Percentiles rank a stretch among this genome's conserved stretches.
phyloP scores from a whole-genome alignment of 306 rosid species.

The Vicia villosa region DNA sequence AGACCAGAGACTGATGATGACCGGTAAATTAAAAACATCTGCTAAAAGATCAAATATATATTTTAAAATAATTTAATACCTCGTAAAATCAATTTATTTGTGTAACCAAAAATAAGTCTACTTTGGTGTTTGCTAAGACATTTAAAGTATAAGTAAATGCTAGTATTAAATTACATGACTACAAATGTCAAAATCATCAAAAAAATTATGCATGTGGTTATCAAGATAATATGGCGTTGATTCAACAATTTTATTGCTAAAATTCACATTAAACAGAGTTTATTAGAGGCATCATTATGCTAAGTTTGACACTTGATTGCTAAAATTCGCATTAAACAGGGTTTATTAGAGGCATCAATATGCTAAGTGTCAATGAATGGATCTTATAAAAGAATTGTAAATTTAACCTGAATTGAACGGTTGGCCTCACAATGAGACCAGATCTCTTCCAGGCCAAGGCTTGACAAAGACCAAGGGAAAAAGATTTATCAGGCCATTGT shows the following conservation, averaged over 20 bases:
- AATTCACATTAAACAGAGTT: not conserved
- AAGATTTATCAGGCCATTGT: conserved; percentile 96
- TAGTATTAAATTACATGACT: not conserved
- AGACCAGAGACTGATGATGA: not conserved
- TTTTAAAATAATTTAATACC: not conserved
- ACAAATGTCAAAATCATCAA: not conserved
- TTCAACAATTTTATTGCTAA: not conserved
- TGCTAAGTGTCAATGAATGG: not conserved
- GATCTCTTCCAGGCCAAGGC: conserved; percentile 97
- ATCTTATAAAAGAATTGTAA: conserved; percentile 3
- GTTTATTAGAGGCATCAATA: not conserved
- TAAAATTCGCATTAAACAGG: not conserved
- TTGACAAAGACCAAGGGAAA: conserved; percentile 84
- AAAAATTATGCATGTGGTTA: not conserved
- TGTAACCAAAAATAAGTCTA: not conserved
- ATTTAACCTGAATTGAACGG: conserved; percentile 82
- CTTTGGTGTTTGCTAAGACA: not conserved
- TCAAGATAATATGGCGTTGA: not conserved
- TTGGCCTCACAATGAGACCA: conserved; percentile 93
- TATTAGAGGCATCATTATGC: not conserved
- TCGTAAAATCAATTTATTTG: not conserved
- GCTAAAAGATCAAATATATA: not conserved
- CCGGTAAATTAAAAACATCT: not conserved
- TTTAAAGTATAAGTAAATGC: not conserved
- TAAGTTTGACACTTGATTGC: not conserved